These are phyloP conservation scores for Populus trichocarpa DNA, from an alignment of 441 rosid genomes.

Conservation along the genomic window DNA sequence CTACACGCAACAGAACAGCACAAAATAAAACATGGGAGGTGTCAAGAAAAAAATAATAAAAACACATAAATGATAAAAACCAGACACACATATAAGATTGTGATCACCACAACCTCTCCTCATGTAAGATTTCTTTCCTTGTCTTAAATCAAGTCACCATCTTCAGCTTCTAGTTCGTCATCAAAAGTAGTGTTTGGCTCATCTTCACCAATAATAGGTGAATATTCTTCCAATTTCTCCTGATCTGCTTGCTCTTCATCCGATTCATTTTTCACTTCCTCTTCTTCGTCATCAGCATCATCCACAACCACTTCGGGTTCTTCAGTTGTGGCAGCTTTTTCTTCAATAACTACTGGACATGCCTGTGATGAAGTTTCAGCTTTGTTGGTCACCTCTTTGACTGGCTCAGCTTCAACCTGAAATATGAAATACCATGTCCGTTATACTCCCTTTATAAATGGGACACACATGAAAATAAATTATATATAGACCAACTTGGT, in stretches of 20 bases:
- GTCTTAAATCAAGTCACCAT: neutral
- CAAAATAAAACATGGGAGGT: neutral
- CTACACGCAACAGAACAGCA: neutral
- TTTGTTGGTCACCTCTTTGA: neutral
- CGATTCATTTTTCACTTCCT: neutral
- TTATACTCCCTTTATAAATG: neutral
- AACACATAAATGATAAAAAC: no score
- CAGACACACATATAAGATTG: neutral
- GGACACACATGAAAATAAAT: neutral
- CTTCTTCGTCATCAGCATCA: conserved; percentile 9
- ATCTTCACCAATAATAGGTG: neutral
- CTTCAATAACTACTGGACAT: neutral
- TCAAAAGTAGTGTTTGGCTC: conserved; percentile 3
- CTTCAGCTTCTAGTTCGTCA: conserved; percentile 4
- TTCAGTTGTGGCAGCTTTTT: conserved; percentile 10
- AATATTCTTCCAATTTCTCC: neutral
- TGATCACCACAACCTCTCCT: neutral
- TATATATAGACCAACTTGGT: neutral
- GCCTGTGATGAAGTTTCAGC: neutral
- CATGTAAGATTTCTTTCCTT: neutral
- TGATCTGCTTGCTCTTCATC: neutral
- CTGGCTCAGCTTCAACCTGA: conserved; percentile 16
- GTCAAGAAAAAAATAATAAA: no score
- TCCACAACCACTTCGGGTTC: conserved; percentile 15
- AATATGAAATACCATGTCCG: neutral